phyloP scores from a whole-genome alignment of 768 basidiomycete species.

The Peribolospora baueri region DNA sequence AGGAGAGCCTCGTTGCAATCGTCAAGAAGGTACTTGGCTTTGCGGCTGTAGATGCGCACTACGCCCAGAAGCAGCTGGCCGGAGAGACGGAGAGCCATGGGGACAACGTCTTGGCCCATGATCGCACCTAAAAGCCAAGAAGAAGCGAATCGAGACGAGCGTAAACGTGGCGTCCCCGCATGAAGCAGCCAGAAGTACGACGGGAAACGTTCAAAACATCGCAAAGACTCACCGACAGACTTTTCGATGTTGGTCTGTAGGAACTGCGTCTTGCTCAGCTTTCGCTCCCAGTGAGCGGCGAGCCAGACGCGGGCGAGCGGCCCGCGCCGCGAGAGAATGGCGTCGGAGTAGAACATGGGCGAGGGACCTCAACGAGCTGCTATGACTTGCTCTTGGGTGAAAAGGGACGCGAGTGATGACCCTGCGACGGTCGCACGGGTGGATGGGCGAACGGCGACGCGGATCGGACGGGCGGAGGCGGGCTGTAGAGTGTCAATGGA shows the following conservation, averaged over 20 bases:
- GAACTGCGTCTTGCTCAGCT: conserved; percentile 85
- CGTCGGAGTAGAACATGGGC: conserved; percentile 61
- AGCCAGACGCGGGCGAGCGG: conserved; percentile 96
- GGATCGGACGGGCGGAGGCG: no score
- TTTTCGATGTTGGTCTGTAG: conserved; percentile 85
- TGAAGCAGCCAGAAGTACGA: neutral
- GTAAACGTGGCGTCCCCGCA: neutral
- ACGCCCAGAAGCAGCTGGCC: conserved; percentile 91
- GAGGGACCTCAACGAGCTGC: neutral
- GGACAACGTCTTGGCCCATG: conserved; percentile 64
- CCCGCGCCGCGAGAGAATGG: conserved; percentile 76
- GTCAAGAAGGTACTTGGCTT: conserved; percentile 89
- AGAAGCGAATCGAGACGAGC: neutral
- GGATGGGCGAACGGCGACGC: no score
- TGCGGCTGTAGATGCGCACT: conserved; percentile 87
- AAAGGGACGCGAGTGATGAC: no score
- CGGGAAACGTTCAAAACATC: neutral
- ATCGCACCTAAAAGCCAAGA: conserved; percentile 42
- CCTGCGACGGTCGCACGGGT: no score
- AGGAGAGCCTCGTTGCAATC: conserved; percentile 91
- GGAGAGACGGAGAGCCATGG: conserved; percentile 82
- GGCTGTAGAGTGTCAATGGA: no score
- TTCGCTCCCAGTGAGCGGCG: conserved; percentile 93
- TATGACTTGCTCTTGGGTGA: no score
- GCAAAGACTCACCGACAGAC: conserved; percentile 44